Evolutionary conservation across 805 yeast species (phyloP), one percentile per base, ranked within the genome.

Genomic region (Kurtzmaniella cleridarum): DNA sequence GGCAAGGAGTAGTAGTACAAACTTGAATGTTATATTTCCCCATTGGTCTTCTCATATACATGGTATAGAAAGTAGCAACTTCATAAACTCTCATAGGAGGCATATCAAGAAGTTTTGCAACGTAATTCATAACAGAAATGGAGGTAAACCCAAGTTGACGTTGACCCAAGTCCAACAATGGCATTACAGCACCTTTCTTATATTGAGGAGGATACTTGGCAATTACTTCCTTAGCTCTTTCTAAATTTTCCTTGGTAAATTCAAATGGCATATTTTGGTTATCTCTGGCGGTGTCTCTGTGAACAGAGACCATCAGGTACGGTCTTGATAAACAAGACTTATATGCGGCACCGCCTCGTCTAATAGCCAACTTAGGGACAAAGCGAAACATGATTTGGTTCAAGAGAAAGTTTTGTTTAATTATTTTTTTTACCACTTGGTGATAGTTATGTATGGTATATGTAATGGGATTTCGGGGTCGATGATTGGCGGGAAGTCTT

Each of bases 21-120:
- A 87, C 81, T 60, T 86, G 95, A 40, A 86, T 65, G 58, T 84
- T 84, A 59, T 76, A 84, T 57, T 85, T 84, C 43, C 95, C 95
- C 76, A 87, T 79, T 36, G 95, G 95, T 47, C 75, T 71, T 60
- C 93, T 78, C 66, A 84, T 84, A 69, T 81, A 86, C 95, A 86
- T 87, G 50, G 95, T 86, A 66, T 86, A 86, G 68, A 86, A 86
- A 31, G 95, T 84, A 26, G 95, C 95, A 47, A 86, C 95, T 61
- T 86, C 95, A 62, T 86, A 86, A 24, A 86, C 95, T 66, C 95
- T 78, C 95, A 86, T 86, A 43, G 95, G 95, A 24, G 95, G 95
- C 81, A 87, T 83, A 53, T 84, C 91, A 53, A 85, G 72, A 55
- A 82, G 53, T 61, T 81, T 78, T 39, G 95, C 95, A 36, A 86